Conservation (phyloP, 2,329 filamentous ascomycete genomes). For the Parastagonospora avenae region DNA sequence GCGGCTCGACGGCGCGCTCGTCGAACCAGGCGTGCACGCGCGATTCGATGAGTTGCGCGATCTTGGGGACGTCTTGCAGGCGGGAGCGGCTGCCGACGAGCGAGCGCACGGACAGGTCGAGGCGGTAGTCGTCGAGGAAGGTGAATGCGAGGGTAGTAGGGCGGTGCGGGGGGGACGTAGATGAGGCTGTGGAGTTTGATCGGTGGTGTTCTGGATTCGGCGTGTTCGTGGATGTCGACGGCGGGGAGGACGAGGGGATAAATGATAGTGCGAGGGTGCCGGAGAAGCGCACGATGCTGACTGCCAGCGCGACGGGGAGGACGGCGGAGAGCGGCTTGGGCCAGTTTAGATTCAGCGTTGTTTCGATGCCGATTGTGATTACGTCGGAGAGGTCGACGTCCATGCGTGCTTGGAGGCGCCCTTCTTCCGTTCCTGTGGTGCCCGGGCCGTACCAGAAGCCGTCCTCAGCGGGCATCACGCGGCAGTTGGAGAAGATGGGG, state of each 20-base stretch:
- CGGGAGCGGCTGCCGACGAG: slow-evolving; percentile 79
- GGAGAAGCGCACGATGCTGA: slow-evolving; percentile 91
- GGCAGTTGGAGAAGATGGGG: slow-evolving; percentile 97
- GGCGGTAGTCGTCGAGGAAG: slow-evolving; percentile 85
- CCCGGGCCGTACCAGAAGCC: slow-evolving; percentile 56
- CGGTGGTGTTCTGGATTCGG: neutral
- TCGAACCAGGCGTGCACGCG: slow-evolving; percentile 86
- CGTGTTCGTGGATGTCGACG: slow-evolving; percentile 26
- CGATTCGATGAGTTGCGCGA: slow-evolving; percentile 80
- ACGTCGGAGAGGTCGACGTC: slow-evolving; percentile 97
- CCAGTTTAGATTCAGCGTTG: slow-evolving; percentile 91
- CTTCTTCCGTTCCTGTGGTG: slow-evolving; percentile 64
- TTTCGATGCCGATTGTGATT: slow-evolving; percentile 92
- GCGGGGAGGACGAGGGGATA: slow-evolving; percentile 66
- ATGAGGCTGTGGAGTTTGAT: slow-evolving; percentile 26
- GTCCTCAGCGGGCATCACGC: slow-evolving; percentile 89
- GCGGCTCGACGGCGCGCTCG: slow-evolving; percentile 81
- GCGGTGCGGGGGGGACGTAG: slow-evolving; percentile 34
- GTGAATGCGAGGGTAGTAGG: slow-evolving; percentile 93
- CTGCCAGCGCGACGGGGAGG: slow-evolving; percentile 86
- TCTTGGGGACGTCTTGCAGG: slow-evolving; percentile 85
- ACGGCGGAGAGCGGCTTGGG: slow-evolving; percentile 88
- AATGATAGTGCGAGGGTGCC: slow-evolving; percentile 94
- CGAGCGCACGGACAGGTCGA: slow-evolving; percentile 81
- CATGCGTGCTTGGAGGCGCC: slow-evolving; percentile 88